Evolutionary conservation across 495 filamentous ascomycete species (phyloP).

Genomic region (Collariella sp.): DNA sequence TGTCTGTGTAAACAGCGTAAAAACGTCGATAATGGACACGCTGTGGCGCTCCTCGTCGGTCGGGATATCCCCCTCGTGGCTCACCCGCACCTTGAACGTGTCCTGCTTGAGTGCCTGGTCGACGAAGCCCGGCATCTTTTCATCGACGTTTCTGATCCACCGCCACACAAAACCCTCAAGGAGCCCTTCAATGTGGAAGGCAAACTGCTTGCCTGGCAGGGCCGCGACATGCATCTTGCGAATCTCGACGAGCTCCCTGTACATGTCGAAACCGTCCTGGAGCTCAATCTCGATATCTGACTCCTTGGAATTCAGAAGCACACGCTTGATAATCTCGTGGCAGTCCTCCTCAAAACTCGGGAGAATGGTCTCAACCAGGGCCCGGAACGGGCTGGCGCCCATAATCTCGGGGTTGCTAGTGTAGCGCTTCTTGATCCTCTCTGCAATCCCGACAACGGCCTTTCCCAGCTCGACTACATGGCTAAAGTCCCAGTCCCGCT

Average conservation of each 20-base stretch:
- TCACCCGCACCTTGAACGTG: conserved; percentile 59
- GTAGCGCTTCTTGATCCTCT: conserved; percentile 87
- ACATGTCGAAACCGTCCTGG: conserved; percentile 89
- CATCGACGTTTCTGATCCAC: conserved; percentile 78
- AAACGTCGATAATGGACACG: conserved; percentile 87
- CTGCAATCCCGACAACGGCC: conserved; percentile 67
- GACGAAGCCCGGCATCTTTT: conserved; percentile 73
- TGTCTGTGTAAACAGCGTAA: conserved; percentile 83
- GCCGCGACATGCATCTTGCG: conserved; percentile 65
- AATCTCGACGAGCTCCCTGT: conserved; percentile 76
- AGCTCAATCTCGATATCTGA: conserved; percentile 68
- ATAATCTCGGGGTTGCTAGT: conserved; percentile 79
- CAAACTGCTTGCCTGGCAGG: conserved; percentile 60
- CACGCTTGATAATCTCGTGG: conserved; percentile 68
- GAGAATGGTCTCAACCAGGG: conserved; percentile 73
- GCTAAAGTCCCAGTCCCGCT: conserved; percentile 73
- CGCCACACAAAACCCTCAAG: conserved; percentile 91
- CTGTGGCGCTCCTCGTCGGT: conserved; percentile 85
- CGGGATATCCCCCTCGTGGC: conserved; percentile 49
- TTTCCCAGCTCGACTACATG: conserved; percentile 85
- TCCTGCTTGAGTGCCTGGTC: conserved; percentile 87
- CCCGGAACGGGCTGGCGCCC: conserved; percentile 77
- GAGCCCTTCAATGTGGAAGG: conserved; percentile 75
- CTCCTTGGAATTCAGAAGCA: conserved; percentile 60
- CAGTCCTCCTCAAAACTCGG: conserved; percentile 86